Percentiles rank a stretch among this genome's conserved stretches.
Conservation (phyloP, 2,329 filamentous ascomycete species). For the Fusarium bactridioides region DNA sequence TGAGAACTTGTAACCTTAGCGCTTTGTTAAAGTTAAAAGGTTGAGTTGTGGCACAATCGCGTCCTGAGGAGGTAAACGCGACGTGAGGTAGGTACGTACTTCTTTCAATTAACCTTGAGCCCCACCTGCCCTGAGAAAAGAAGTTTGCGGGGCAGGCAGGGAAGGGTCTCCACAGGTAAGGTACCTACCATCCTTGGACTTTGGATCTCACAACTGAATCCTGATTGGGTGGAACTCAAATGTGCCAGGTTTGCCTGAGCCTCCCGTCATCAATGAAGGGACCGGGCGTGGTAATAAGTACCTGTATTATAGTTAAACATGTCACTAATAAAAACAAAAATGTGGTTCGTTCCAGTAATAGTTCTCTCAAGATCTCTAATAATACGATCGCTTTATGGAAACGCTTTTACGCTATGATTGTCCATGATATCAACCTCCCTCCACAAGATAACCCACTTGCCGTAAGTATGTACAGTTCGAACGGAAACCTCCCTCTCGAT, state of each 20-base stretch:
- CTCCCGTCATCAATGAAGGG: not conserved
- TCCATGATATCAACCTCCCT: constrained; percentile 16
- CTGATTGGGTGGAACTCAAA: not conserved
- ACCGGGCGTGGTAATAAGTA: not conserved
- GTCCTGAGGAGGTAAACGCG: not conserved
- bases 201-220: not conserved
- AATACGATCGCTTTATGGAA: constrained; percentile 30
- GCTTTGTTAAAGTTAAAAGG: not conserved
- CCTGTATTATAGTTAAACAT: not conserved
- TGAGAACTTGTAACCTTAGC: not conserved
- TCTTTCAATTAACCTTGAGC: not conserved
- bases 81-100: constrained; percentile 14
- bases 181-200: not conserved
- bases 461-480: constrained; percentile 43
- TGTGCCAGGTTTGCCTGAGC: not conserved
- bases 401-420: constrained; percentile 22
- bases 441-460: constrained; percentile 30
- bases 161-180: not conserved
- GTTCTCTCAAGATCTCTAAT: constrained; percentile 5
- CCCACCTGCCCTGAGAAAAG: not conserved
- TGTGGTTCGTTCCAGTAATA: not conserved
- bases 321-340: not conserved
- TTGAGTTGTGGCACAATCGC: not conserved
- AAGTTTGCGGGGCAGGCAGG: not conserved
- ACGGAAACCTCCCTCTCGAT: constrained; percentile 27